These are phyloP conservation scores for Pseudodiploospora longispora DNA, from an alignment of 2,329 filamentous ascomycete species.

Conservation along the genomic window DNA sequence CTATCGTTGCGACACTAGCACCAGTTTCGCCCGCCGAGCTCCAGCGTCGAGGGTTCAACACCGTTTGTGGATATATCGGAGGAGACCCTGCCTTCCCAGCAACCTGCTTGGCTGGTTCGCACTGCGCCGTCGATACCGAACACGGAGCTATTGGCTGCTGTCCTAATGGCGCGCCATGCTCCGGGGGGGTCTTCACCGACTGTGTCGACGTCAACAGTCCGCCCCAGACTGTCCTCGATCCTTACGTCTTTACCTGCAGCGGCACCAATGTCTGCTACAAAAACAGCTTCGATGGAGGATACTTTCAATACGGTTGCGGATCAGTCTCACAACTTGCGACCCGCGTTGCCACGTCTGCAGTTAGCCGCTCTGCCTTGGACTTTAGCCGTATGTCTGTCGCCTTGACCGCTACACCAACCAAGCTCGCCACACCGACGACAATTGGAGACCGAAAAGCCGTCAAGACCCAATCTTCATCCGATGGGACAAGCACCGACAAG, in stretches of 20 bases:
- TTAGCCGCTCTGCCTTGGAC: conserved; percentile 27
- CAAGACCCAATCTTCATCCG: background rate
- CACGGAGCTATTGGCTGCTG: conserved; percentile 48
- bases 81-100: conserved; percentile 44
- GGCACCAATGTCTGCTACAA: conserved; percentile 44
- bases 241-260: conserved; percentile 49
- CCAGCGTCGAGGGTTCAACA: conserved; percentile 39
- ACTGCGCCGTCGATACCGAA: conserved; percentile 46
- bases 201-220: conserved; percentile 46
- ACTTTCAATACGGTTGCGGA: conserved; percentile 50
- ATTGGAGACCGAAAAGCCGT: conserved; percentile 20
- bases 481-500: background rate
- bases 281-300: conserved; percentile 48
- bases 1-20: conserved; percentile 29
- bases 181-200: conserved; percentile 47
- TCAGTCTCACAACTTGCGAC: conserved; percentile 38
- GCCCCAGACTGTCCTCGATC: conserved; percentile 43
- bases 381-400: conserved; percentile 32
- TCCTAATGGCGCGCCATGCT: conserved; percentile 42
- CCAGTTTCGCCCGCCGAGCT: conserved; percentile 28
- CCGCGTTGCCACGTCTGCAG: conserved; percentile 38
- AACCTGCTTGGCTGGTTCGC: conserved; percentile 49
- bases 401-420: conserved; percentile 31
- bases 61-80: conserved; percentile 50
- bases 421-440: conserved; percentile 33